A percentile compares a stretch with the other conserved stretches of the same genome.
These are phyloP conservation scores for Emmonsia crescens DNA, from an alignment of 2,329 filamentous ascomycete species.

Conservation along the genomic window DNA sequence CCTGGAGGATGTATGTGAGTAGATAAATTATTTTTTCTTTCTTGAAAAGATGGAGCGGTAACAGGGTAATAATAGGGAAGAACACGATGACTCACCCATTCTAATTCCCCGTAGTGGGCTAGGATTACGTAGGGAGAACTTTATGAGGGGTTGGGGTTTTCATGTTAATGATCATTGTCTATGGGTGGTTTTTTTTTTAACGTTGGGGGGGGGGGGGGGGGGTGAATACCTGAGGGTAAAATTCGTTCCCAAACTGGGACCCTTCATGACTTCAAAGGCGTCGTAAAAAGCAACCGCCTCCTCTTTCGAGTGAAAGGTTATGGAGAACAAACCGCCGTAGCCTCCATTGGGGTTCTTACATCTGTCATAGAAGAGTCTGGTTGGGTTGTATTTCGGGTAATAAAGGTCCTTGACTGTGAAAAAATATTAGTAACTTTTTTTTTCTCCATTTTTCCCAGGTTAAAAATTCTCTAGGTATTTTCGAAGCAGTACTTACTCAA, in stretches of 20 bases:
- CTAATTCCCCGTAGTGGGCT: constrained; percentile 81
- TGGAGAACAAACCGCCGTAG: constrained; percentile 81
- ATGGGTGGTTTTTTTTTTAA: not conserved
- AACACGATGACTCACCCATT: constrained; percentile 54
- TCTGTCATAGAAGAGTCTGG: constrained; percentile 63
- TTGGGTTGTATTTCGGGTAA: constrained; percentile 72
- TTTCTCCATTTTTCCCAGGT: not conserved
- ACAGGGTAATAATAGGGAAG: too few species aligned
- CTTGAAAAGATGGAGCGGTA: not conserved
- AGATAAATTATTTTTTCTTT: not conserved
- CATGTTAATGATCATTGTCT: not conserved
- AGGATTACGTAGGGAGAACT: constrained; percentile 82
- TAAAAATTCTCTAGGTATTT: not conserved
- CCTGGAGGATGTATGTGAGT: constrained; percentile 31
- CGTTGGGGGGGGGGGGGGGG: too few species aligned
- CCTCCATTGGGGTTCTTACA: constrained; percentile 64
- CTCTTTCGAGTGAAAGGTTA: constrained; percentile 60
- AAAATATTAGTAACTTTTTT: not conserved
- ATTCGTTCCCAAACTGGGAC: constrained; percentile 90
- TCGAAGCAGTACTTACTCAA: constrained; percentile 29
- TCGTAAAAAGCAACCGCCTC: constrained; percentile 80
- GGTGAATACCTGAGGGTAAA: constrained; percentile 61
- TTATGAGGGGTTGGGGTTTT: not conserved
- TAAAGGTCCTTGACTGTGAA: constrained; percentile 61
- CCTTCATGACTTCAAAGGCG: constrained; percentile 75